Evolutionary conservation across 176 grass and related monocot species (phyloP), one percentile per base, ranked within the genome.

Genomic region (Puya raimondii): DNA sequence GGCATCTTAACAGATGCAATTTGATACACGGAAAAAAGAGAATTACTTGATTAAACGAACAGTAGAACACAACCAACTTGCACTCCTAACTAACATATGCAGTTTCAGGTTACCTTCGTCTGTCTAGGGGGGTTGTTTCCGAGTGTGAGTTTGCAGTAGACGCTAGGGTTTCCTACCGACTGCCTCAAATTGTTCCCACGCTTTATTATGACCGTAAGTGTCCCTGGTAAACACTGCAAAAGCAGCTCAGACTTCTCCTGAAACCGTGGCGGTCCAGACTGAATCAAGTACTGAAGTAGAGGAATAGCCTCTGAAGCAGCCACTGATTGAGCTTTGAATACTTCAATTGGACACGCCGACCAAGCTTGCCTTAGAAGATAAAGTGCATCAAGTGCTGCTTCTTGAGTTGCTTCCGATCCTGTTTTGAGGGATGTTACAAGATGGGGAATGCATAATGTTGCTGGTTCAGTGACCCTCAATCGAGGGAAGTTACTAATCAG

Each of bases 361-460:
- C 95, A 99, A 64, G 95, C 95, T 87, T 99, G 95, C 70, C 89
- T 91, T 50, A 99, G 87, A 79, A 99, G 80, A 83, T 91, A 99
- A 51, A 99, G 82, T 64, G 95, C 90, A 82, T 99, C 95, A 13
- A 99, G 80, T 72, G 95, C 87, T 64, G 95, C 95, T 81, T 99
- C 95, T 81, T 99, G 95, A 77, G 95, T 86, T 66, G 90, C 84
- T 64, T 99, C 95, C 51, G 95, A 93, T 49, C 95, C 95, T 52
- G 95, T 91, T 80, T 99, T 94, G 63, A 99, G 89, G 64, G 90
- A 90, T 63, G 90, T 94, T 78, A 99, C 90, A 69, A 99, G 81
- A 83, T 94, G 87, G 12, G 95, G 90, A 70, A 99, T 99, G 52
- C 87, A 91, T 74, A 99, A 75, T 23, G 95, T 99, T 63, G 90